phyloP scores from a whole-genome alignment of 176 grass and related monocot species.

The Musa beccarii region DNA sequence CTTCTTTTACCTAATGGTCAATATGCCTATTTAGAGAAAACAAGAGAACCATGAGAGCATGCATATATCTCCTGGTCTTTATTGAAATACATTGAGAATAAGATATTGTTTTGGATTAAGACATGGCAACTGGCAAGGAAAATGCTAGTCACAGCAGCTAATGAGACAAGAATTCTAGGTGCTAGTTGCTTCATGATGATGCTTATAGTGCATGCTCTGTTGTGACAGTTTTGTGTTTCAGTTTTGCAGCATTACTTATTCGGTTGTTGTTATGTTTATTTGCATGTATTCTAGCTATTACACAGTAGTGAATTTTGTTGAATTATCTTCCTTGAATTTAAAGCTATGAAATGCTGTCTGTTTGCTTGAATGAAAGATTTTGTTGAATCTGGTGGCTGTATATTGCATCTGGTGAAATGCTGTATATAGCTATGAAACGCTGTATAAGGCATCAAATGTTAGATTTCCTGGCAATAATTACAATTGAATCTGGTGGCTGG shows the following conservation, averaged over 20 bases:
- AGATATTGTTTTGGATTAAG: neutral
- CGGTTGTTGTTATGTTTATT: neutral
- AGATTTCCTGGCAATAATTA: neutral
- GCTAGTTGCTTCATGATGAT: neutral
- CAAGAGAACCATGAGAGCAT: neutral
- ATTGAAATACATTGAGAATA: neutral
- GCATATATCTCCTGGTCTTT: neutral
- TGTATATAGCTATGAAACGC: neutral
- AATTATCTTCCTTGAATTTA: neutral
- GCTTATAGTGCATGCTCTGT: neutral
- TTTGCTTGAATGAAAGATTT: neutral
- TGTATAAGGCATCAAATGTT: neutral
- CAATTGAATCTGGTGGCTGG: neutral
- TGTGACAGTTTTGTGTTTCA: neutral
- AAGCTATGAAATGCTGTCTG: neutral
- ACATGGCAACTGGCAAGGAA: neutral
- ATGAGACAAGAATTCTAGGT: neutral
- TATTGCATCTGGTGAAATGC: no score
- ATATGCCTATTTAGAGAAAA: neutral
- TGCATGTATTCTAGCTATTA: neutral
- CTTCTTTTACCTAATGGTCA: neutral
- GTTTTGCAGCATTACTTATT: neutral
- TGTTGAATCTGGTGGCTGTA: neutral
- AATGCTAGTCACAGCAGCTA: no score
- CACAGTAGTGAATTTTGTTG: neutral